Conservation (phyloP, 768 basidiomycete genomes). For the Tremella fuciformis region DNA sequence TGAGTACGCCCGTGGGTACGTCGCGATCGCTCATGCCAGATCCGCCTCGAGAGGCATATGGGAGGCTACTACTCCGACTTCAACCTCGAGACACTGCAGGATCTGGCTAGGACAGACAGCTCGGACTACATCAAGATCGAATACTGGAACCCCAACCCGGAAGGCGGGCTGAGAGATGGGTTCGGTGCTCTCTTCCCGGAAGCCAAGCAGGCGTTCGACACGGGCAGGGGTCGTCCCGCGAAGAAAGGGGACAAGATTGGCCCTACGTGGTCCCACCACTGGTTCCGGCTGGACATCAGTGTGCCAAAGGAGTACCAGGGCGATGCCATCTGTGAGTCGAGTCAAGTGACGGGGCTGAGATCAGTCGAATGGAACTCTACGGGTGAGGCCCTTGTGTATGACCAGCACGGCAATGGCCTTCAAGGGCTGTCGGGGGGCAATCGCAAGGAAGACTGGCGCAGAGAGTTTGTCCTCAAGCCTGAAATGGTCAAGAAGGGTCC, state of each 20-base stretch:
- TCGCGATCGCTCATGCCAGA: background rate
- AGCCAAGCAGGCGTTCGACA: conserved; percentile 75
- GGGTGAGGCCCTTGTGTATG: conserved; percentile 89
- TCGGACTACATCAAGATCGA: conserved; percentile 64
- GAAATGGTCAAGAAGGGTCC: conserved; percentile 62
- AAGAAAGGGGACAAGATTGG: conserved; percentile 88
- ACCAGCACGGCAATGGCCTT: conserved; percentile 68
- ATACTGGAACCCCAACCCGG: conserved; percentile 78
- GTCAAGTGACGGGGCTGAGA: background rate
- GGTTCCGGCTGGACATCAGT: conserved; percentile 81
- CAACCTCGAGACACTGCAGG: conserved; percentile 78
- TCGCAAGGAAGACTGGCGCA: conserved; percentile 72
- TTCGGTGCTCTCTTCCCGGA: conserved; percentile 64
- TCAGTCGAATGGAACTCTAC: conserved; percentile 85
- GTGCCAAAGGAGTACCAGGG: conserved; percentile 70
- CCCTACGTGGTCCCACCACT: conserved; percentile 96
- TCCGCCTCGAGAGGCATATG: conserved; percentile 4
- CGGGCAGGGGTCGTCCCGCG: conserved; percentile 52
- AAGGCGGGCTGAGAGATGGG: background rate
- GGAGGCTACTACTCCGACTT: conserved; percentile 79
- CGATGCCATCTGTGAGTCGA: conserved; percentile 56
- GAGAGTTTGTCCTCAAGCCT: conserved; percentile 83
- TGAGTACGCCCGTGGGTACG: background rate
- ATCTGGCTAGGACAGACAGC: conserved; percentile 64
- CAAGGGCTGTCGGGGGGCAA: conserved; percentile 88